A percentile compares a stretch with the other conserved stretches of the same genome.
phyloP scores from a whole-genome alignment of 257 asterid species.

The Avicennia marina region DNA sequence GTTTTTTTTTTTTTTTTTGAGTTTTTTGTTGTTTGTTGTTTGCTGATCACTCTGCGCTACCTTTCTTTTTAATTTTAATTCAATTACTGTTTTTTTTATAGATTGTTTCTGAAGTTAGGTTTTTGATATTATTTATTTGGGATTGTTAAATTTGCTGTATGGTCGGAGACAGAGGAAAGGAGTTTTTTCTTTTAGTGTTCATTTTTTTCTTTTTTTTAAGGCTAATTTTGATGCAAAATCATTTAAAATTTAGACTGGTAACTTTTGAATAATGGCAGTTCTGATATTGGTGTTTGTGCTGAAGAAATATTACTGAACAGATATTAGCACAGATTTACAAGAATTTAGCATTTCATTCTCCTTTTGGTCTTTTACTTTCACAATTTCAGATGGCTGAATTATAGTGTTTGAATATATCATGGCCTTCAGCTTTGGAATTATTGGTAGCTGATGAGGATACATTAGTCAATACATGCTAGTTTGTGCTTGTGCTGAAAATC shows the following conservation, averaged over 20 bases:
- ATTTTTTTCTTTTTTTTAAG: no score
- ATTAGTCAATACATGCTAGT: conserved; percentile 25
- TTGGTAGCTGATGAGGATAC: conserved; percentile 28
- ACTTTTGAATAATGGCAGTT: conserved; percentile 7
- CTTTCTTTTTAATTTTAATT: background rate
- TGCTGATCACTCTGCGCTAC: conserved; percentile 25
- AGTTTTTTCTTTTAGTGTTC: no score
- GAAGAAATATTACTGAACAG: background rate
- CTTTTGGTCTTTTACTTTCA: background rate
- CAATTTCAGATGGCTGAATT: conserved; percentile 17
- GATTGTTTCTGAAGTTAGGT: background rate
- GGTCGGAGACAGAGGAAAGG: no score
- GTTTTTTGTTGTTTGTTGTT: no score
- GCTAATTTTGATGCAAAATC: background rate
- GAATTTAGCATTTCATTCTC: conserved; percentile 10
- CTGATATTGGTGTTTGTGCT: background rate
- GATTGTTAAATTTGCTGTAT: background rate
- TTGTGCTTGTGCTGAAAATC: conserved; percentile 20
- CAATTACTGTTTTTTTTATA: background rate
- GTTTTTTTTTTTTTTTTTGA: background rate
- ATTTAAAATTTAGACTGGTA: background rate
- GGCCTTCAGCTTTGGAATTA: conserved; percentile 21
- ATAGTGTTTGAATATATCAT: no score
- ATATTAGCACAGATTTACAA: conserved; percentile 1
- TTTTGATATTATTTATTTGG: no score